Evolutionary conservation across 129 eudicot genomes (phyloP), one percentile per base, ranked within the genome.

Genomic region (Artemisia tridentata): DNA sequence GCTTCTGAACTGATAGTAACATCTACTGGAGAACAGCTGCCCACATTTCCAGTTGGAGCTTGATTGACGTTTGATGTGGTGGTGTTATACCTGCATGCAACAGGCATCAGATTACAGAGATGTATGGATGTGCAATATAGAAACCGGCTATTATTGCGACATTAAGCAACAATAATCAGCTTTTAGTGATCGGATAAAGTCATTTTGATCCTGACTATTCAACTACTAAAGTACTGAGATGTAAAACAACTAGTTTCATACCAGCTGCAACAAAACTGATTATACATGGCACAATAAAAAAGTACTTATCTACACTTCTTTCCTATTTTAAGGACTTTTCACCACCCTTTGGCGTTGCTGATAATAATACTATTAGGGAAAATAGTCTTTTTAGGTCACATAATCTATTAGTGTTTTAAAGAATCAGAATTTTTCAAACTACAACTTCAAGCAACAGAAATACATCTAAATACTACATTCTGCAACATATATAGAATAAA

Each of bases 1-100:
- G 81, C 88, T 72, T 88, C 90, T 41, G 88, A 81, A 67, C 85
- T 87, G 41, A 63, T 63, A 51, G 78, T 73, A 65, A 73, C 69
- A 72, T 82, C 81, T 71, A 74, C 46, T 18, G 89, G 95, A 68
- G 85, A 87, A 59, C 89, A 87, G 76, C 95, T 87, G 71, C 89
- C 95, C 16, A 80, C 89, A 74, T 74, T 84, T 62, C 87, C 86
- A 1, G 84, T 77, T 69, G 81, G 89, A 50, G 87, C 72, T 74
- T 72, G 87, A 71, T 82, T 82, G 41, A 77, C 57, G 20, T 78
- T 75, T 2, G 84, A 77, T 49, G 79, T 48, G 46, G 77, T 80
- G 67, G 74, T 80, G 77, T 80, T 78, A 65, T 88, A 88, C 85
- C 95, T 88, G 78, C 76, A 70, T 64, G 57, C 38, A 75, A 61